These are phyloP conservation scores for Vigna mungo DNA, from an alignment of 306 rosid species.

Conservation along the genomic window DNA sequence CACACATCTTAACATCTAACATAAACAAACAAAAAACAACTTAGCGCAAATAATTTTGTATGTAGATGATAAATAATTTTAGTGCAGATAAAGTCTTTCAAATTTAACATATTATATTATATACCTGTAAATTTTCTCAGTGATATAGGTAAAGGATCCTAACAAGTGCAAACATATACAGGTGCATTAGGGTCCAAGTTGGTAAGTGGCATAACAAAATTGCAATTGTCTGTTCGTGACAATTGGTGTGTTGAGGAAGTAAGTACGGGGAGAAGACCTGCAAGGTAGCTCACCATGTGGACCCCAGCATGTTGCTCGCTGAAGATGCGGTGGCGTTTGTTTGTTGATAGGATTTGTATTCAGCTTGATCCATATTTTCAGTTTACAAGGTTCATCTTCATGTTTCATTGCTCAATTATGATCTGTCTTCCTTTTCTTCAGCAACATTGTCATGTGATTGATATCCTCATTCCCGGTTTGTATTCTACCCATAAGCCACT, in stretches of 20 bases:
- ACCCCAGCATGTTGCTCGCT: slow-evolving; percentile 59
- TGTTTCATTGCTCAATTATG: slow-evolving; percentile 51
- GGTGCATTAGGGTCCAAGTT: slow-evolving; percentile 86
- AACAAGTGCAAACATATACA: slow-evolving; percentile 78
- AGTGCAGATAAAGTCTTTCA: neutral
- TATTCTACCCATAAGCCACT: slow-evolving; percentile 76
- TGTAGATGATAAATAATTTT: neutral
- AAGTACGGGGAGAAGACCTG: slow-evolving; percentile 51
- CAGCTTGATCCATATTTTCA: neutral
- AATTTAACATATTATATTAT: slow-evolving; percentile 7
- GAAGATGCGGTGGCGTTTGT: slow-evolving; percentile 82
- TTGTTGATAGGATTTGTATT: neutral
- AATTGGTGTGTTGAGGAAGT: slow-evolving; percentile 85
- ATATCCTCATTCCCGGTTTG: slow-evolving; percentile 58
- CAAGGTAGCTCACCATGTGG: slow-evolving; percentile 57
- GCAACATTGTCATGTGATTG: slow-evolving; percentile 70
- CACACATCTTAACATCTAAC: no score
- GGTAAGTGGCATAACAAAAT: slow-evolving; percentile 76
- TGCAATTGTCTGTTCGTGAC: slow-evolving; percentile 71
- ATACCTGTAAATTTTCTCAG: neutral
- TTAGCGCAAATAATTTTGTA: neutral
- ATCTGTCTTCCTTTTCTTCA: slow-evolving; percentile 86
- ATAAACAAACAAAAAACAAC: neutral
- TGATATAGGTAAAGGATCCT: slow-evolving; percentile 72
- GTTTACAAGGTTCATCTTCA: neutral